Evolutionary conservation across 148 eudicot species (phyloP).

Genomic region (Euryodendron excelsum): DNA sequence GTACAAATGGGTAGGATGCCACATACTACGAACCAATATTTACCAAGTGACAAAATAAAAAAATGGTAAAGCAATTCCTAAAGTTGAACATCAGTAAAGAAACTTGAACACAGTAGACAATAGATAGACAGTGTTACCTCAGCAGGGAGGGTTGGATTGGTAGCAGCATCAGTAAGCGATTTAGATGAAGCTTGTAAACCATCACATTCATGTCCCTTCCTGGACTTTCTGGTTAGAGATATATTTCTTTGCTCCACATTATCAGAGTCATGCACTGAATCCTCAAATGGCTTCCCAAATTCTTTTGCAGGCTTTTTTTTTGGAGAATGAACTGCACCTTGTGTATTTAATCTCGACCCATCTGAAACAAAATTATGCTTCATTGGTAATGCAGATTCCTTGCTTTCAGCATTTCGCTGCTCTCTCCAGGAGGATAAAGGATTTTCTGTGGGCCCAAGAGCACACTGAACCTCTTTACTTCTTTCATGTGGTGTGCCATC

Average conservation of each 20-base stretch:
- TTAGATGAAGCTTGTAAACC: conserved; percentile 35
- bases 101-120: not conserved
- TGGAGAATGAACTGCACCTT: conserved; percentile 30
- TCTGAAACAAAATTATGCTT: conserved; percentile 34
- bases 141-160: conserved; percentile 65
- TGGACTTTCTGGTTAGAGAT: conserved; percentile 21
- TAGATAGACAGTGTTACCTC: conserved; percentile 48
- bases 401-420: conserved; percentile 36
- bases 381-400: conserved; percentile 27
- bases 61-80: not conserved
- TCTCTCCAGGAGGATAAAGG: conserved; percentile 41
- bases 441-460: conserved; percentile 37
- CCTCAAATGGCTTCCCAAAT: conserved; percentile 34
- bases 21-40: not conserved
- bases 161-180: conserved; percentile 36
- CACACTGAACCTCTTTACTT: conserved; percentile 29
- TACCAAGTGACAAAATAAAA: not conserved
- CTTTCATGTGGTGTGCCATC: conserved; percentile 38
- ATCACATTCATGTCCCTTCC: conserved; percentile 28
- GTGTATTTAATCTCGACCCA: conserved; percentile 39
- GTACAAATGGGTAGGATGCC: conserved; percentile 4
- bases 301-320: conserved; percentile 36
- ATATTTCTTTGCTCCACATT: conserved; percentile 22
- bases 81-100: not conserved
- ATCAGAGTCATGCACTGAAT: conserved; percentile 38